These are phyloP conservation scores for Fimicolochytrium jonesii DNA, from an alignment of 192 early-diverging fungal species.

Conservation along the genomic window DNA sequence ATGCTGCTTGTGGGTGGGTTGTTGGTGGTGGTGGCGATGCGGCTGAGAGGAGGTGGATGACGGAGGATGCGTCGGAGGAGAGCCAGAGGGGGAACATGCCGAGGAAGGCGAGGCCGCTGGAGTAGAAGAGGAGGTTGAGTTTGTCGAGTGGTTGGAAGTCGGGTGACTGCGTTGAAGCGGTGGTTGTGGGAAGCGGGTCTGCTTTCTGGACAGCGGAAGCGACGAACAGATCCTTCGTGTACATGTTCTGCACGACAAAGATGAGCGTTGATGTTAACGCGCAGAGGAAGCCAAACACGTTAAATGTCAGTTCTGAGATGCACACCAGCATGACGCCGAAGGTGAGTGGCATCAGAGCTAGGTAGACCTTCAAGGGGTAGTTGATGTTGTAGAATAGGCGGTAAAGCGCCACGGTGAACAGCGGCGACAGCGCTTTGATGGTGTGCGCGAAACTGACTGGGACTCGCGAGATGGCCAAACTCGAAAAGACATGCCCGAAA, in stretches of 20 bases:
- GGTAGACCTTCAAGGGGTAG: conserved; percentile 70
- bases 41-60: conserved; percentile 4
- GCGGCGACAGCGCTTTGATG: conserved; percentile 75
- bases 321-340: conserved; percentile 89
- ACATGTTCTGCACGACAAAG: conserved; percentile 86
- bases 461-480: conserved; percentile 70
- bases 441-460: conserved; percentile 84
- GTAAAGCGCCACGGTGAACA: conserved; percentile 82
- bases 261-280: conserved; percentile 71
- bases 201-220: conserved; percentile 14
- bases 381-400: conserved; percentile 61
- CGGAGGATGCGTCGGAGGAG: conserved; percentile 58
- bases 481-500: conserved; percentile 76
- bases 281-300: conserved; percentile 68
- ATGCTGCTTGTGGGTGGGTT: conserved; percentile 17
- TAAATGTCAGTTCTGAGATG: conserved; percentile 63
- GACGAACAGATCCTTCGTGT: conserved; percentile 68
- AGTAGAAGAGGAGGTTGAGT: conserved; percentile 82
- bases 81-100: conserved; percentile 80
- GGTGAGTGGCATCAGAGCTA: conserved; percentile 73
- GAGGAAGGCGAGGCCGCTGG: conserved; percentile 64
- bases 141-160: conserved; percentile 60
- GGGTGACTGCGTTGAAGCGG: not conserved
- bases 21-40: conserved; percentile 10
- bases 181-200: not conserved